A percentile compares a stretch with the other conserved stretches of the same genome.
phyloP scores from a whole-genome alignment of 1,139 yeast genomes.

The Meyerozyma smithsonii region DNA sequence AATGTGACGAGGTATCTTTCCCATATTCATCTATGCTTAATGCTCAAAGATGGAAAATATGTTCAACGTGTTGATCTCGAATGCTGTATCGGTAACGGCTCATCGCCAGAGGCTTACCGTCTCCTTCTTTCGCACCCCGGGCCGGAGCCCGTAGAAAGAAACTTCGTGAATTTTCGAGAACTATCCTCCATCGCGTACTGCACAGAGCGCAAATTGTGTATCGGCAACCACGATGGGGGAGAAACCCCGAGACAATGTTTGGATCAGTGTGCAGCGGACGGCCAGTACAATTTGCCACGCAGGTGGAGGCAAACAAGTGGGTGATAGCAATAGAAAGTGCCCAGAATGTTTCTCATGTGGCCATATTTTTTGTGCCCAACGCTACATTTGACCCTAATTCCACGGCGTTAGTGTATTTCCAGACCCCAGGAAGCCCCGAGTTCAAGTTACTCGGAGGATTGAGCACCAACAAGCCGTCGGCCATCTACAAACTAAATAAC shows the following conservation, averaged over 20 bases:
- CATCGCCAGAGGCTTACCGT: constrained; percentile 6
- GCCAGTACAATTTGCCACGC: constrained; percentile 52
- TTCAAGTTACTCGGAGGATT: constrained; percentile 78
- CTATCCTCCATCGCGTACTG: not conserved
- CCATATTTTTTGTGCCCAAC: constrained; percentile 73
- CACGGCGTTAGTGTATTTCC: constrained; percentile 86
- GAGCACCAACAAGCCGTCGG: constrained; percentile 75
- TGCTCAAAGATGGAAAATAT: constrained; percentile 75
- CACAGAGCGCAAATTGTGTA: not conserved
- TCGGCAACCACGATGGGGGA: too few species aligned
- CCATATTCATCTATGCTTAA: constrained; percentile 63
- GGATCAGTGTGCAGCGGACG: constrained; percentile 57
- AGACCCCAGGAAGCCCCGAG: constrained; percentile 63
- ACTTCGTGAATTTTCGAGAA: not conserved
- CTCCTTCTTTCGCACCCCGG: constrained; percentile 3
- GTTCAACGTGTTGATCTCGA: constrained; percentile 69
- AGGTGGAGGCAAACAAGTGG: constrained; percentile 59
- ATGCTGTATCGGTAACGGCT: constrained; percentile 50
- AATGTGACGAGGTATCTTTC: constrained; percentile 72
- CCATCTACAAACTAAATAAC: constrained; percentile 77
- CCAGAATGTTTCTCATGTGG: constrained; percentile 62
- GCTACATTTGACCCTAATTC: constrained; percentile 56
- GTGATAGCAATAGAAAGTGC: constrained; percentile 62
- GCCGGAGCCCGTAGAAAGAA: constrained; percentile 2
- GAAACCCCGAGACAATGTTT: too few species aligned